These are phyloP conservation scores for Candida quercuum DNA, from an alignment of 805 yeast genomes.

Conservation along the genomic window DNA sequence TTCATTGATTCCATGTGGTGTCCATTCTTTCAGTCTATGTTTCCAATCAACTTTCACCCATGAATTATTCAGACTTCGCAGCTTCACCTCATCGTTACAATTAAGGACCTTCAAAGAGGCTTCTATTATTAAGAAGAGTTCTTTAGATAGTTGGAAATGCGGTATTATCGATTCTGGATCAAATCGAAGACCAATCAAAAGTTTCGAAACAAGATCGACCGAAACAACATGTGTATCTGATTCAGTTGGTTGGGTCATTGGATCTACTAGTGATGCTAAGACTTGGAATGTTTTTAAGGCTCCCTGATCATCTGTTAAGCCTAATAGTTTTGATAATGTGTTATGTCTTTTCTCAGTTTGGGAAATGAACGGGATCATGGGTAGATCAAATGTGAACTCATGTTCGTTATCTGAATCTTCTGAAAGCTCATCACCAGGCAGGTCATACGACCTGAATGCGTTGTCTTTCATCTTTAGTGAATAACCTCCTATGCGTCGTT, in stretches of 20 bases:
- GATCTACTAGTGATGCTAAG: slow-evolving; percentile 45
- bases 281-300: slow-evolving; percentile 15
- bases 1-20: slow-evolving; percentile 28
- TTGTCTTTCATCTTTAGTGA: neutral
- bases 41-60: slow-evolving; percentile 29
- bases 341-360: slow-evolving; percentile 26
- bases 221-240: slow-evolving; percentile 48
- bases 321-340: slow-evolving; percentile 24
- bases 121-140: slow-evolving; percentile 31
- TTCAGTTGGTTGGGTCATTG: slow-evolving; percentile 66
- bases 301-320: slow-evolving; percentile 14
- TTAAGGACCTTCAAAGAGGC: slow-evolving; percentile 31
- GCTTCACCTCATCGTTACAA: slow-evolving; percentile 36
- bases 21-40: slow-evolving; percentile 28
- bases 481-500: neutral
- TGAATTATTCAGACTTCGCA: slow-evolving; percentile 38
- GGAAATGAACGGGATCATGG: slow-evolving; percentile 17
- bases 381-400: slow-evolving; percentile 26
- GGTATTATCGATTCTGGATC: slow-evolving; percentile 27
- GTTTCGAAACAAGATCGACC: slow-evolving; percentile 47
- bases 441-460: too few relatives aligned
- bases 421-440: neutral
- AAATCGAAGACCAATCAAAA: slow-evolving; percentile 33
- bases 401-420: slow-evolving; percentile 19
- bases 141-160: slow-evolving; percentile 27